Base-by-base conservation (phyloP, 495 filamentous ascomycete species). In the Hyaloscypha variabilis region DNA sequence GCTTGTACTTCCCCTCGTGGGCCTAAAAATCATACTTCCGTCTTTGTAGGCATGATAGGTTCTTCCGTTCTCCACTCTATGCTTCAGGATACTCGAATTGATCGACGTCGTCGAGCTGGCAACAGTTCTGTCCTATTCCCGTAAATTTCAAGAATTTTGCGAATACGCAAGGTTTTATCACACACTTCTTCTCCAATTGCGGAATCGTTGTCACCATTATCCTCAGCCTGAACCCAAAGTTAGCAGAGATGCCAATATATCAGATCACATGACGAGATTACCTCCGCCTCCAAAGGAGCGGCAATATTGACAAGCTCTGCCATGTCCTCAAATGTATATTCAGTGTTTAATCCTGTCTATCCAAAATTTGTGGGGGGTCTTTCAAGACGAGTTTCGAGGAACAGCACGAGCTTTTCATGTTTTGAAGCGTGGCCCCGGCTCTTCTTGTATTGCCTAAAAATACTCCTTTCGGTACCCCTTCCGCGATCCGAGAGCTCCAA, bases 11-110 rank as follows among this genome's bases (percentile, higher is more conserved):
- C 21, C 8, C 19, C n/a, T 17, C 3, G 73, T 73, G 25, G n/a
- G 1, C 42, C n/a, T 8, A 17, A 28, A 3, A 50, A 25, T 67
- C 74, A 63, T 68, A 78, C 78, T 70, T 39, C 76, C 77, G 39
- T 76, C 75, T 67, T 77, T 78, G 65, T 77, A 79, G 29, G 75
- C 75, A 69, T 80, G 79, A 42, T 80, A 81, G 34, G 73, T 75
- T 36, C 79, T 69, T 8, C 78, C 78, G 66, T 81, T 76, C 49
- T 81, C 78, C 25, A 70, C 60, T 58, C 75, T 71, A 52, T 78
- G 76, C 24, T 73, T 71, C 34, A 73, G 61, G 30, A 80, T 70
- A 59, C 73, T 77, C 2, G 78, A 77, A 4, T 64, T 59, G 26
- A 80, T 54, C 1, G 77, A 78, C 11, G 63, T 52, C n/a, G 60